These are phyloP conservation scores for Phoenix dactylifera DNA, from an alignment of 176 grass and related monocot genomes.

Conservation along the genomic window DNA sequence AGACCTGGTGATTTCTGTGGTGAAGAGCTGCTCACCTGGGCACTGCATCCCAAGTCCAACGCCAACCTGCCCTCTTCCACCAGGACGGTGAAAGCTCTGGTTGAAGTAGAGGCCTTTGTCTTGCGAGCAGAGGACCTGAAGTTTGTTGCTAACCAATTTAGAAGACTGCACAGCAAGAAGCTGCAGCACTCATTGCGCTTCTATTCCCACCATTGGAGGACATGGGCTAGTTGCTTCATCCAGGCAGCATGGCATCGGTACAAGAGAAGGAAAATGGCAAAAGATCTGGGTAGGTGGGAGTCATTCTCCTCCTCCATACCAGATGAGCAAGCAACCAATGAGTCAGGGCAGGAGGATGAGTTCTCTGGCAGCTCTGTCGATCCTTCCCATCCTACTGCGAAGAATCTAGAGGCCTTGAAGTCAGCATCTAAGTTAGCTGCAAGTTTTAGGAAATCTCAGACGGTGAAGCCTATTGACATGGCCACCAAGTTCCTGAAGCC, in stretches of 20 bases:
- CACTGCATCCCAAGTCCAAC: slow-evolving; percentile 17
- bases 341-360: background rate
- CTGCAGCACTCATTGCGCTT: slow-evolving; percentile 35
- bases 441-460: slow-evolving; percentile 21
- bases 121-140: slow-evolving; percentile 37
- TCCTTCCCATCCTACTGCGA: slow-evolving; percentile 6
- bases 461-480: too few species aligned
- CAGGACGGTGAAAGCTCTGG: slow-evolving; percentile 25
- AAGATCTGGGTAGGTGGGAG: slow-evolving; percentile 15
- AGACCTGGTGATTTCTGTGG: slow-evolving; percentile 45
- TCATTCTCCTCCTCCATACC: slow-evolving; percentile 35
- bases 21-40: slow-evolving; percentile 38
- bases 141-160: slow-evolving; percentile 32
- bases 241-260: slow-evolving; percentile 25
- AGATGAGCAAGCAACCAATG: background rate
- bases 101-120: slow-evolving; percentile 32
- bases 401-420: background rate
- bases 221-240: slow-evolving; percentile 36
- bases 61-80: slow-evolving; percentile 26
- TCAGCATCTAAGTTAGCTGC: slow-evolving; percentile 8
- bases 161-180: slow-evolving; percentile 35
- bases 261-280: slow-evolving; percentile 13
- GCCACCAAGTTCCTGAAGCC: slow-evolving; percentile 8
- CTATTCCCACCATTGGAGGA: slow-evolving; percentile 38
- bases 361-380: background rate